Percentiles rank a stretch among this genome's conserved stretches.
Evolutionary conservation across 129 eudicot genomes (phyloP).

Genomic region (Helichrysum umbraculigerum): DNA sequence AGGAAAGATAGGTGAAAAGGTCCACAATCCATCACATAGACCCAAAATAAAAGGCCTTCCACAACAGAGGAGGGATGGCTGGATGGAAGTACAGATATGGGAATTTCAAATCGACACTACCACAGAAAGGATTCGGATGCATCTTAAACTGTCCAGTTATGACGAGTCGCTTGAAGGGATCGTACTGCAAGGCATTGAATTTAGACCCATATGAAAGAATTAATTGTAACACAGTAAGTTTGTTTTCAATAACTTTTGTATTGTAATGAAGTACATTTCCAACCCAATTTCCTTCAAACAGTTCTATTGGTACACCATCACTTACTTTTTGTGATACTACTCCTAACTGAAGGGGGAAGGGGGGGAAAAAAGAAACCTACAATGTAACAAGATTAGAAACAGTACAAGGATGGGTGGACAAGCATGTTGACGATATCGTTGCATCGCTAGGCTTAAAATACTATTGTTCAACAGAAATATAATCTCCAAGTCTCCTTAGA

Average conservation of each 20-base stretch:
- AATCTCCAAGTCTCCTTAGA: too few relatives aligned
- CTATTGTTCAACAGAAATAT: too few relatives aligned
- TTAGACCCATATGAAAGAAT: neutral
- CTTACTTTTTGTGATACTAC: too few relatives aligned
- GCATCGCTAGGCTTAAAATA: too few relatives aligned
- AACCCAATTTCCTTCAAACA: neutral
- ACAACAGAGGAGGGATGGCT: constrained; percentile 18
- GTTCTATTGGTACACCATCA: too few relatives aligned
- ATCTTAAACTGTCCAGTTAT: neutral
- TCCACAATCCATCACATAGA: neutral
- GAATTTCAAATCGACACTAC: neutral
- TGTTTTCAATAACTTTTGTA: neutral
- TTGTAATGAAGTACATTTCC: neutral
- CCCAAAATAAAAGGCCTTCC: constrained; percentile 14
- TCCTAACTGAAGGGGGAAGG: too few relatives aligned
- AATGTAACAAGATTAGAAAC: too few relatives aligned
- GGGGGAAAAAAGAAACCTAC: too few relatives aligned
- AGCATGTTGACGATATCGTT: too few relatives aligned
- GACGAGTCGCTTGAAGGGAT: neutral
- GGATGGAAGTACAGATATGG: constrained; percentile 21
- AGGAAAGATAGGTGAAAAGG: neutral
- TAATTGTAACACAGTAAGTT: neutral
- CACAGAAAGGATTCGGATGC: neutral
- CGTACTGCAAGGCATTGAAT: constrained; percentile 4
- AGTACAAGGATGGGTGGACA: too few relatives aligned